Evolutionary conservation across 495 filamentous ascomycete genomes (phyloP).

Genomic region (Xylaria intraflava): DNA sequence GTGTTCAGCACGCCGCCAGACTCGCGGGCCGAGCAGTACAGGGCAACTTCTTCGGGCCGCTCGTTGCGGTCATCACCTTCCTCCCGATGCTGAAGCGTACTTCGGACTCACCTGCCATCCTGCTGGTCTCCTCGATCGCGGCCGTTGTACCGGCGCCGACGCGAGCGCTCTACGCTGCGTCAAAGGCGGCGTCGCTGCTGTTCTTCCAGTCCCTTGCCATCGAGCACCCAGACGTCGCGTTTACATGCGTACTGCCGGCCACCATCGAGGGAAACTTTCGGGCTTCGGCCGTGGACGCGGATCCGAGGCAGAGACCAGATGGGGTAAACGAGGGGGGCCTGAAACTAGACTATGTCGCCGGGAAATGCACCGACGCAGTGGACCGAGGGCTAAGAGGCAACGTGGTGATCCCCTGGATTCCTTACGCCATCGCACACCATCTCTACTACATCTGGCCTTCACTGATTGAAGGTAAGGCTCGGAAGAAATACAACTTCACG

Average conservation of each 20-base stretch:
- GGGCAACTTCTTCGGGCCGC: constrained; percentile 25
- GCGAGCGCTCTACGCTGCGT: constrained; percentile 25
- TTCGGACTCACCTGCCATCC: constrained; percentile 20
- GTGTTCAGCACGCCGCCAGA: constrained; percentile 15
- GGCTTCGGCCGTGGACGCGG: constrained; percentile 24
- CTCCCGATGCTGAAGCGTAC: constrained; percentile 24
- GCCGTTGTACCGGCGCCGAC: constrained; percentile 28
- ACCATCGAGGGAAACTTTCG: constrained; percentile 29
- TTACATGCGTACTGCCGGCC: constrained; percentile 20
- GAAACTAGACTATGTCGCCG: constrained; percentile 21
- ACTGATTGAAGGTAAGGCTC: constrained; percentile 22
- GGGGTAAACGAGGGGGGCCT: constrained; percentile 20
- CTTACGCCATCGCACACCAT: constrained; percentile 24
- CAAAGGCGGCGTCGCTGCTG: constrained; percentile 26
- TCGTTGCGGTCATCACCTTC: constrained; percentile 20
- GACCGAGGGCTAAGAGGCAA: constrained; percentile 19
- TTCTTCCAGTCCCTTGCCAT: constrained; percentile 28
- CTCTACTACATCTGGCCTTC: constrained; percentile 26
- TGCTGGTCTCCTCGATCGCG: constrained; percentile 24
- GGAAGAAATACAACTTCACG: constrained; percentile 26
- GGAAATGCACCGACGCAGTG: constrained; percentile 19
- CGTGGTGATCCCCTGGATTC: constrained; percentile 23
- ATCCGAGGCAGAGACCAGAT: constrained; percentile 1
- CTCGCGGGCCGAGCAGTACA: constrained; percentile 15
- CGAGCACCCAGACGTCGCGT: constrained; percentile 25